Evolutionary conservation across 1,139 yeast species (phyloP), one percentile per base, ranked within the genome.

Genomic region (Kodamaea suecica): DNA sequence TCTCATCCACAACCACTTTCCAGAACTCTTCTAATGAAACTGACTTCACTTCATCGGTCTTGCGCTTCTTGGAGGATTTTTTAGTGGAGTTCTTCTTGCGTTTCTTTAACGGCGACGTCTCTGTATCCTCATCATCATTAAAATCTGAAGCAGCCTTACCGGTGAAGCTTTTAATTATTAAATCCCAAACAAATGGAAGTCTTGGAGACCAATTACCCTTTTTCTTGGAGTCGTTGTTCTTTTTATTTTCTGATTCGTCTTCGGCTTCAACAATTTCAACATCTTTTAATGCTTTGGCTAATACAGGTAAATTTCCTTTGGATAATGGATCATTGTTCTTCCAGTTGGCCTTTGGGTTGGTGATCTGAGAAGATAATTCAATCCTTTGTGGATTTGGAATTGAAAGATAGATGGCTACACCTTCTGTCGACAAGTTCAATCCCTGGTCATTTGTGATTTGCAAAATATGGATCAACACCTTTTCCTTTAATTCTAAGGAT

Each of bases 101-200:
- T 14, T 58, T 50, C 45, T 59, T 57, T 20, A 47, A 38, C 25
- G 47, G 35, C 38, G 39, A 13, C 8, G 23, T 15, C 29, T 55
- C 57, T 20, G 54, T 52, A 31, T 53, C 54, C 10, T 41, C 41
- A 2, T 41, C 38, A 6, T 47, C 50, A 1, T 48, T 55, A n/a
- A n/a, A n/a, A 2, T 48, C 53, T 2, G 35, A 42, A 3, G 38
- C 39, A 2, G 35, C 46, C 4, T 39, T 40, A 4, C 40, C 45
- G 17, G 47, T 37, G 30, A 76, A 65, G 41, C 68, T 68, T 4
- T 59, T 55, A 6, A 84, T 53, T 2, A 90, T 54, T n/a, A 78
- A 63, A 20, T 69, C 73, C 97, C 97, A 92, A 1, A 84, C 95
- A 59, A 81, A 84, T 49, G 88, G 95, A 25, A 87, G 59, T 41